These are phyloP conservation scores for Leishmania lainsoni DNA, from an alignment of 208 protist genomes.

Conservation along the genomic window DNA sequence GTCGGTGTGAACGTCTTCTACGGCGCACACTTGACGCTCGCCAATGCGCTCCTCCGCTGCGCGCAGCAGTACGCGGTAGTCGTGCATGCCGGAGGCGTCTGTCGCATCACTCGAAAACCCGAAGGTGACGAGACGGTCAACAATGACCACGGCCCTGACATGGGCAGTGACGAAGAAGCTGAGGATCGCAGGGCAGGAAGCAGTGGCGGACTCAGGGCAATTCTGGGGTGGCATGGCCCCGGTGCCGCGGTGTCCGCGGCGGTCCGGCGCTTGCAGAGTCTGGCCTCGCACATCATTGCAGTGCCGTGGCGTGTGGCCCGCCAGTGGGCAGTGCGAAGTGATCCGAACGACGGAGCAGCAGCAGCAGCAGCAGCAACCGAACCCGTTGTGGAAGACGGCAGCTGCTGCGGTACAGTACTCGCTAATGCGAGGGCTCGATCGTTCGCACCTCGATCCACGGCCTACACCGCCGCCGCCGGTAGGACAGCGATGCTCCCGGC, in stretches of 20 bases:
- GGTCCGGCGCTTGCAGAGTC: neutral
- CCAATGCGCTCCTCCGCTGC: conserved; percentile 33
- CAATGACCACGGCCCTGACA: neutral
- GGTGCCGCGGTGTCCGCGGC: neutral
- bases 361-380: neutral
- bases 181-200: neutral
- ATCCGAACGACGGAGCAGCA: neutral
- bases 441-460: neutral
- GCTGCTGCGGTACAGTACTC: neutral
- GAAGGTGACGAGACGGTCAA: neutral
- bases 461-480: neutral
- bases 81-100: conserved; percentile 52
- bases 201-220: neutral
- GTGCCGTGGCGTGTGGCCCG: conserved; percentile 6
- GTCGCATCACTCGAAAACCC: conserved; percentile 7
- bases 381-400: neutral
- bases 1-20: conserved; percentile 53
- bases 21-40: conserved; percentile 57
- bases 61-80: conserved; percentile 45
- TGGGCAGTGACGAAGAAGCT: neutral
- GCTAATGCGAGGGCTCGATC: neutral
- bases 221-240: neutral
- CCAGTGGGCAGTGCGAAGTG: neutral
- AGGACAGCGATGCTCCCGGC: neutral
- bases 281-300: neutral